phyloP scores from a whole-genome alignment of 2,329 filamentous ascomycete species.

The Aureobasidium sp. region DNA sequence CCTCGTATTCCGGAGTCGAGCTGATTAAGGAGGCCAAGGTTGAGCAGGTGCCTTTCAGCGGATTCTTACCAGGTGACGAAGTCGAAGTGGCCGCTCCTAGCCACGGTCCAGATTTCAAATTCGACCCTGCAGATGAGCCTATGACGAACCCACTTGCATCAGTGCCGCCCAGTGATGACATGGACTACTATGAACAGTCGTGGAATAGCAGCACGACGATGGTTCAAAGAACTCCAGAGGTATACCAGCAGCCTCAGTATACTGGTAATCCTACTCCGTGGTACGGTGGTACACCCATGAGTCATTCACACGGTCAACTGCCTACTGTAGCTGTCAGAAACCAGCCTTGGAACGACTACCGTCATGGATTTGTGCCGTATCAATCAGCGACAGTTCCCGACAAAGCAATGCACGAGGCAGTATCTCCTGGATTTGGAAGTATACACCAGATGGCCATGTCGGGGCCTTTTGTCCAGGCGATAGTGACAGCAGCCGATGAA shows the following conservation, averaged over 20 bases:
- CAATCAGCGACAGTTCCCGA: background rate
- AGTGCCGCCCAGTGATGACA: background rate
- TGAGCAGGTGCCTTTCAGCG: background rate
- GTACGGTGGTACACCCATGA: background rate
- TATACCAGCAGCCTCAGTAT: slow-evolving; percentile 6
- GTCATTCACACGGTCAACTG: background rate
- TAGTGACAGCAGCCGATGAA: background rate
- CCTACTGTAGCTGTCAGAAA: background rate
- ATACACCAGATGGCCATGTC: slow-evolving; percentile 6
- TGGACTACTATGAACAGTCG: background rate
- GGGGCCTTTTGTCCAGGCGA: background rate
- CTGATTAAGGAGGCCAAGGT: background rate
- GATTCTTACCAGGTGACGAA: background rate
- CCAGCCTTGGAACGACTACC: background rate
- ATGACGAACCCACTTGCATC: background rate
- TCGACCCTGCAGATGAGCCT: slow-evolving; percentile 5
- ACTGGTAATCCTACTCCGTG: background rate
- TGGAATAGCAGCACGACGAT: background rate
- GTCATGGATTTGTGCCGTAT: background rate
- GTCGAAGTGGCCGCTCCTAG: background rate
- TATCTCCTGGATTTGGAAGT: background rate
- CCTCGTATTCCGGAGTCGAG: background rate
- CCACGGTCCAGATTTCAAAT: background rate
- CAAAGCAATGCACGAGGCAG: background rate
- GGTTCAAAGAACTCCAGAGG: background rate